Evolutionary conservation across 176 grass and related monocot species (phyloP), one percentile per base, ranked within the genome.

Genomic region (Oryza meyeriana): DNA sequence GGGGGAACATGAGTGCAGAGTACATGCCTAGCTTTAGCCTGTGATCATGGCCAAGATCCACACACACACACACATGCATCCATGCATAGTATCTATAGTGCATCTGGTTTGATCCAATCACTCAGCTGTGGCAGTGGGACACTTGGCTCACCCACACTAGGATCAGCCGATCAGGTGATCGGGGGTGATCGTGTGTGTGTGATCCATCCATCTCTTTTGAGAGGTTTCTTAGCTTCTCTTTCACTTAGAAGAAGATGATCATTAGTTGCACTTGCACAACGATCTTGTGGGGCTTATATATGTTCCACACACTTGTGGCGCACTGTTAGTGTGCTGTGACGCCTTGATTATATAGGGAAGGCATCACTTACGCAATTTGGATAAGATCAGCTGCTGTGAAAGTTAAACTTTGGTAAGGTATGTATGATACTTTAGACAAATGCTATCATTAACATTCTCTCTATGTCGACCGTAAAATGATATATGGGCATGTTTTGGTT

Each of bases 151-250:
- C 33, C 31, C 33, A 70, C 3, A 55, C 18, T 55, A 22, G 18
- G 50, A 55, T 55, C 20, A 22, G 50, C 12, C 8, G 11, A 59
- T 24, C 52, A 58, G 14, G 64, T 18, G 31, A 74, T 72, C 69
- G 39, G 36, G 2, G 39, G 64, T 44, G 50, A 76, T 71, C 28
- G 79, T 82, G 64, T 50, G 39, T 5, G 34, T 26, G 32, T 33
- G 5, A 32, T 16, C 63, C 52, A 3, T 25, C 55, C 55, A 59
- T 59, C 22, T 57, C 52, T 57, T 57, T 77, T 69, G 35, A 40
- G 52, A 71, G 72, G 52, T 82, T 87, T 64, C 79, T 77, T 77
- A 40, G 55, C 85, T 71, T 77, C 42, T 64, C 52, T 52, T 79
- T 64, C 85, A 64, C 85, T 71, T 82, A 61, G 55, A 30, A 3